Base-by-base conservation (phyloP, 768 basidiomycete genomes). In the Russula lepida region DNA sequence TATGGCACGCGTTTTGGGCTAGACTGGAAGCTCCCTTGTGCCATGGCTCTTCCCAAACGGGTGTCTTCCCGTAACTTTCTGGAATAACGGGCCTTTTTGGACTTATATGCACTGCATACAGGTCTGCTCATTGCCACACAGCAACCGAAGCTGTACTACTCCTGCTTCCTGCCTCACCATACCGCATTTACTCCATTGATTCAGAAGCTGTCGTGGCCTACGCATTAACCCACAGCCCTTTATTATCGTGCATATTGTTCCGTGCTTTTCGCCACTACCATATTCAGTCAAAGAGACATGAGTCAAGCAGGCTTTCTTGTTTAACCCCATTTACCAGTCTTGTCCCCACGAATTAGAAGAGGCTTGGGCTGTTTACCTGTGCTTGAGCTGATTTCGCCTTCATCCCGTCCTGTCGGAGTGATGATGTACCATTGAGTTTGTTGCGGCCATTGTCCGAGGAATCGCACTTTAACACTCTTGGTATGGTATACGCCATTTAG, bases 81-180 rank as follows among this genome's bases (percentile, higher is more conserved):
- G 5, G 30, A 17, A 12, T 15, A 48, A 48, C 60, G 41, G 49
- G 37, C 49, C 23, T 51, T 27, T 3, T n/a, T n/a, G n/a, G n/a
- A n/a, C n/a, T n/a, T 54, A 17, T 19, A 17, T 55, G 56, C 61
- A 60, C 43, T 21, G 62, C 58, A n/a, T 19, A 3, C 19, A 19
- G 23, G 3, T 30, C n/a, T 48, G 6, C 35, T 51, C 60, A 51
- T 61, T 33, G 43, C 60, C 43, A 51, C 15, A 21, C 30, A 33
- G 33, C 28, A 35, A 41, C 27, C 54, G 48, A 59, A 52, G 39
- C 49, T 49, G 41, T 51, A 15, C n/a, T 3, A 13, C 19, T n/a
- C n/a, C n/a, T n/a, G 39, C 15, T 27, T 51, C 15, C 19, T 19
- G 49, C 49, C 2, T n/a, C 41, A n/a, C 30, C 37, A 41, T 17